Percentiles rank a stretch among this genome's conserved stretches.
Evolutionary conservation across 2,329 filamentous ascomycete genomes (phyloP).

Genomic region (Colletotrichum camelliae): DNA sequence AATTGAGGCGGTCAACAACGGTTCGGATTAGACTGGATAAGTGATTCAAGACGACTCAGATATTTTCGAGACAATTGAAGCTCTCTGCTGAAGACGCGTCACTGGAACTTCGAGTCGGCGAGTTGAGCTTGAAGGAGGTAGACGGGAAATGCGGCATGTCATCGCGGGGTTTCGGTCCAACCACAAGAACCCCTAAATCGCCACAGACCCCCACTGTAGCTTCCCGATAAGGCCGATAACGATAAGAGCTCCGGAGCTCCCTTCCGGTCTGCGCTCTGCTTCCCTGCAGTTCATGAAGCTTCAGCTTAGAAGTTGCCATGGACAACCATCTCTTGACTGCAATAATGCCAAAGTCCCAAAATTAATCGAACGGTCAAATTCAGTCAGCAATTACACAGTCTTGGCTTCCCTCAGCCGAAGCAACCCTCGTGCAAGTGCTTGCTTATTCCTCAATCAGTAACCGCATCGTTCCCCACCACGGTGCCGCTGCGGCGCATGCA

Average conservation of each 20-base stretch:
- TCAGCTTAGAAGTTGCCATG: neutral
- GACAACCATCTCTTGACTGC: neutral
- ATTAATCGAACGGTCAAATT: neutral
- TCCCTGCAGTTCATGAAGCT: neutral
- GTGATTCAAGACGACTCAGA: no score
- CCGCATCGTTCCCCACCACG: neutral
- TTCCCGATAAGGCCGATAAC: neutral
- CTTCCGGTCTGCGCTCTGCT: neutral
- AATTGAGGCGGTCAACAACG: neutral
- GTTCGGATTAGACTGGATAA: neutral
- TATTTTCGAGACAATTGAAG: neutral
- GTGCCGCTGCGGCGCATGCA: neutral
- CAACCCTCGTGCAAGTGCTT: neutral
- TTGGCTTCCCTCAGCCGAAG: neutral
- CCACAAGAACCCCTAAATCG: neutral
- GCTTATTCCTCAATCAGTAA: neutral
- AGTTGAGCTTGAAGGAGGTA: neutral
- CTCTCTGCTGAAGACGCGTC: neutral
- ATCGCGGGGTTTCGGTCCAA: neutral
- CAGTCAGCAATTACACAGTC: neutral
- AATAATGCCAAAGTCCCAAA: neutral
- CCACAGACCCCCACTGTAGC: constrained; percentile 2
- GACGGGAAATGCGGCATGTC: neutral
- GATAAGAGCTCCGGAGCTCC: neutral
- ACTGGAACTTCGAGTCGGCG: neutral